Evolutionary conservation across 140 eudicot species (phyloP), one percentile per base, ranked within the genome.

Genomic region (Anethum foeniculum): DNA sequence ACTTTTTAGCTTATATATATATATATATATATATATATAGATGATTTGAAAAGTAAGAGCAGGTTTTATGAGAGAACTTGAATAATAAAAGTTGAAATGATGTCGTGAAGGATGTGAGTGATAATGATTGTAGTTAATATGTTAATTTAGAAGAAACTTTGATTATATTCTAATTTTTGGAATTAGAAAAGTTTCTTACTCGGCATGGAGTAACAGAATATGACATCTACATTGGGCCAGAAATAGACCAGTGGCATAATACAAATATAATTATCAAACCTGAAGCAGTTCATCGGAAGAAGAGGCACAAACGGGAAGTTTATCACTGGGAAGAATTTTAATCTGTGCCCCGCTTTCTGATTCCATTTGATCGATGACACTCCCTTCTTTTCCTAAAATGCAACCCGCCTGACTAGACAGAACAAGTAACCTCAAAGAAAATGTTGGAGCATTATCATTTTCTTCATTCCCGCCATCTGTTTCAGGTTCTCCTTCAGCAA

Each of bases 251-350:
- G 36, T 34, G 15, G 32, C 25, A 72, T 23, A 2, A 78, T 34
- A 73, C 14, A 39, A 51, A 56, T 71, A 4, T 7, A 74, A 74
- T 46, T 6, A 46, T 46, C 78, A 74, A 30, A 94, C 98, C 98
- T 94, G 97, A 88, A 94, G 93, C 80, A 92, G 79, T 79, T 94
- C 98, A 85, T 94, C 98, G 14, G 89, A 77, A 82, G 96, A 80
- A 73, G 96, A 89, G 36, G 95, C 96, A 81, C 94, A 90, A 60
- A 85, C 34, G 21, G 97, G 98, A 73, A 89, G 84, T 81, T 94
- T 85, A 48, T 94, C 97, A 76, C 87, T 81, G 0, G 97, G 96
- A 82, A 94, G 94, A 81, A 94, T 80, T 32, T 86, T 90, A 49
- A 94, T 90, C 65, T 90, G 89, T 5, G 98, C 94, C 74, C 97